A percentile compares a stretch with the other conserved stretches of the same genome.
phyloP scores from a whole-genome alignment of 768 basidiomycete species.

The Podaxis sp. region DNA sequence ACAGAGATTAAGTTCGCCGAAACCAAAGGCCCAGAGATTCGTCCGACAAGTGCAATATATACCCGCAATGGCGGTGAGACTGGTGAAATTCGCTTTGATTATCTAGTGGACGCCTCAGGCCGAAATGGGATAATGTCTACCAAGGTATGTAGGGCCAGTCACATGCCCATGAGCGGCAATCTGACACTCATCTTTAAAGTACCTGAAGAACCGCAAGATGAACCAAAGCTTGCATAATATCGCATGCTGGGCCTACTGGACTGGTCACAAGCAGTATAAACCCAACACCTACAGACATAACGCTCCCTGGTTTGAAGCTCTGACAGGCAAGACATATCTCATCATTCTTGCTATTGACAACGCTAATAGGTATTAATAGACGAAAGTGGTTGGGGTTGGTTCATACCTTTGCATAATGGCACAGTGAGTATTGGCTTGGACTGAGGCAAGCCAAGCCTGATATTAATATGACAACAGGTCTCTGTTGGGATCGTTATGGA shows the following conservation, averaged over 20 bases:
- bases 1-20: slow-evolving; percentile 26
- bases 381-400: slow-evolving; percentile 59
- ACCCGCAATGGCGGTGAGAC: slow-evolving; percentile 22
- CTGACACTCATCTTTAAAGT: slow-evolving; percentile 16
- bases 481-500: slow-evolving; percentile 57
- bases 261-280: slow-evolving; percentile 27
- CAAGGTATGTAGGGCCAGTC: slow-evolving; percentile 23
- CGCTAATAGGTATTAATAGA: slow-evolving; percentile 28
- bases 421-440: slow-evolving; percentile 19
- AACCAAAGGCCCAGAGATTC: slow-evolving; percentile 14
- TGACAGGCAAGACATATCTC: slow-evolving; percentile 23
- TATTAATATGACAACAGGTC: slow-evolving; percentile 21
- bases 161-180: background rate
- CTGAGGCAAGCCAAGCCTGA: background rate
- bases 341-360: background rate
- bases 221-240: slow-evolving; percentile 32
- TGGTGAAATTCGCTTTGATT: slow-evolving; percentile 33
- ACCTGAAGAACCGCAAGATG: slow-evolving; percentile 33
- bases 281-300: slow-evolving; percentile 31
- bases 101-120: slow-evolving; percentile 36
- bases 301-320: slow-evolving; percentile 36
- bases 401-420: slow-evolving; percentile 50
- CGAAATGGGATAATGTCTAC: slow-evolving; percentile 36
- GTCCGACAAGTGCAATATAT: slow-evolving; percentile 29
- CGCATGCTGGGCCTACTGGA: slow-evolving; percentile 39